Evolutionary conservation across 2,329 filamentous ascomycete genomes (phyloP), one percentile per base, ranked within the genome.

Genomic region (Verticillium tricorpus): DNA sequence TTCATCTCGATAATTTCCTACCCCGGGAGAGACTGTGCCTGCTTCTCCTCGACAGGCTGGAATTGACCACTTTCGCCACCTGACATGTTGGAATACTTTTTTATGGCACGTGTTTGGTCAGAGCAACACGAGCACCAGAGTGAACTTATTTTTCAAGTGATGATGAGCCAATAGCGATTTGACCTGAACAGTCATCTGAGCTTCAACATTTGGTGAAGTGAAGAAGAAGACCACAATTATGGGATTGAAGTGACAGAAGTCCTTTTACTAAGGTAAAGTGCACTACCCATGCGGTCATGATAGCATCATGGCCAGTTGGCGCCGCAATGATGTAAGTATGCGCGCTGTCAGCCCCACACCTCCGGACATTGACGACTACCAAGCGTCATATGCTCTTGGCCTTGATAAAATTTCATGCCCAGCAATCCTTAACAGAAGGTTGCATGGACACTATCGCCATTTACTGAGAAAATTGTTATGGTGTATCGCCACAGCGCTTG

Each of bases 1-100:
- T n/a, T 45, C 17, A 45, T 19, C 9, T n/a, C 39, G 39, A 45
- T 8, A 3, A 7, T n/a, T n/a, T n/a, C 39, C 19, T 67, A 76
- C 74, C 77, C 77, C 0, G 77, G 77, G 2, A 76, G 70, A 22
- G 72, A 66, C 39, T 79, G 77, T 11, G 67, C 63, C 67, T 78
- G 75, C 8, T 69, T 65, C 58, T 73, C 70, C 14, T 68, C 61
- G 6, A 76, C 70, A 2, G 76, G 70, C 58, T 74, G 63, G 60
- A 78, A 78, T 31, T 69, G 45, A 15, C 76, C 76, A 35, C 65
- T 58, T 58, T 70, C 57, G 5, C 64, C 68, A 9, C 17, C 60
- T 25, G 61, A 60, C 61, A 61, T 58, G 3, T 22, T 57, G 34
- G 37, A 25, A 19, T 28, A 9, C n/a, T 34, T 56, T 25, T 34